Conservation (phyloP, 192 early-diverging fungal species). For the Coemansia sp. region DNA sequence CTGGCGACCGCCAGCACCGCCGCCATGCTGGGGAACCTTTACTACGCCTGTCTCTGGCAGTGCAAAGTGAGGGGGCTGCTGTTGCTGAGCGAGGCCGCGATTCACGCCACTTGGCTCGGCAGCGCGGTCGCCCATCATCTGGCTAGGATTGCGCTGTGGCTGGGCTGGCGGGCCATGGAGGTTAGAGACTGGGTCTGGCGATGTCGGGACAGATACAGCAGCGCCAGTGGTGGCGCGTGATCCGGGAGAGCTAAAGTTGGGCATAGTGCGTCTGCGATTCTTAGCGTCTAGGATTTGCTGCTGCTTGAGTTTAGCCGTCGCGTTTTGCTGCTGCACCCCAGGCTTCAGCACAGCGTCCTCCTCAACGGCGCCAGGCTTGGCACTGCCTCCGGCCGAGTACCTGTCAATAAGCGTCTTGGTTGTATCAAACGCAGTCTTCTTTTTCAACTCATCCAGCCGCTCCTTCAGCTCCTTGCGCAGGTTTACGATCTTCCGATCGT, state of each 20-base stretch:
- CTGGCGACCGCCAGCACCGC: background rate
- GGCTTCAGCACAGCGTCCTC: background rate
- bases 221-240: constrained; percentile 75
- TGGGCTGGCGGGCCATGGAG: background rate
- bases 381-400: constrained; percentile 65
- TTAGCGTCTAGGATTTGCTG: constrained; percentile 19
- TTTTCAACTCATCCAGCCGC: constrained; percentile 93
- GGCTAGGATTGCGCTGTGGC: background rate
- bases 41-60: constrained; percentile 30
- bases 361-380: background rate
- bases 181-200: constrained; percentile 30
- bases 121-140: background rate
- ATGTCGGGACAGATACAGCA: constrained; percentile 63
- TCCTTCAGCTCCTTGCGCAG: constrained; percentile 66
- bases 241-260: constrained; percentile 72
- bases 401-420: constrained; percentile 89
- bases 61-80: background rate
- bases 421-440: constrained; percentile 88
- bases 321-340: background rate
- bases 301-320: constrained; percentile 1
- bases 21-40: constrained; percentile 14
- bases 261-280: constrained; percentile 45
- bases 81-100: background rate
- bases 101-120: no score
- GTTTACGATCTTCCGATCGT: constrained; percentile 32